phyloP scores from a whole-genome alignment of 202 grass and related monocot species.

The Panicum virgatum region DNA sequence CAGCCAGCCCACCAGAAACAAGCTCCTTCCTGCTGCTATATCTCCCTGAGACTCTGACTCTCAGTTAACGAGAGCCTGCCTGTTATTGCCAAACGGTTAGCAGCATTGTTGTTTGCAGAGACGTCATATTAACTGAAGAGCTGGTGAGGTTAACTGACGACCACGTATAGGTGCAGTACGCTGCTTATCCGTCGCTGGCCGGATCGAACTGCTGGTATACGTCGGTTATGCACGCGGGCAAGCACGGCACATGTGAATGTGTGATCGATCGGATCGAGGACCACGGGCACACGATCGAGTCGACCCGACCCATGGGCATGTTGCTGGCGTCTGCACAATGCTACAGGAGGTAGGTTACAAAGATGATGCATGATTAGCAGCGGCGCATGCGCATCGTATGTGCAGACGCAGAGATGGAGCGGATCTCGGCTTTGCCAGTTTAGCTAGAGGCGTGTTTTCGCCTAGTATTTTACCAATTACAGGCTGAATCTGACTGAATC shows the following conservation, averaged over 20 bases:
- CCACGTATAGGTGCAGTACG: neutral
- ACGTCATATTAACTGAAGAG: neutral
- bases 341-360: conserved; percentile 10
- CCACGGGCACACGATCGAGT: conserved; percentile 21
- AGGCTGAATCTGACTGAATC: neutral
- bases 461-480: neutral
- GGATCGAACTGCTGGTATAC: neutral
- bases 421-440: neutral
- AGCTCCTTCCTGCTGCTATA: neutral
- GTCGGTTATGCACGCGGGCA: neutral
- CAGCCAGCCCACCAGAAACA: neutral
- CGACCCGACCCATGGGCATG: neutral
- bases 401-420: neutral
- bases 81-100: neutral
- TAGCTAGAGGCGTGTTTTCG: neutral
- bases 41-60: neutral
- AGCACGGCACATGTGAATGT: conserved; percentile 22
- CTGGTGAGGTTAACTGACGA: neutral
- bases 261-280: conserved; percentile 7
- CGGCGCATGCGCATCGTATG: neutral
- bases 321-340: neutral
- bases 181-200: neutral
- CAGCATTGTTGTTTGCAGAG: neutral
- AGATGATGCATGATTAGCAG: neutral
- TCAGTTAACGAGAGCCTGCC: neutral